These are phyloP conservation scores for Whalleya microplaca DNA, from an alignment of 2,329 filamentous ascomycete genomes.

Conservation along the genomic window DNA sequence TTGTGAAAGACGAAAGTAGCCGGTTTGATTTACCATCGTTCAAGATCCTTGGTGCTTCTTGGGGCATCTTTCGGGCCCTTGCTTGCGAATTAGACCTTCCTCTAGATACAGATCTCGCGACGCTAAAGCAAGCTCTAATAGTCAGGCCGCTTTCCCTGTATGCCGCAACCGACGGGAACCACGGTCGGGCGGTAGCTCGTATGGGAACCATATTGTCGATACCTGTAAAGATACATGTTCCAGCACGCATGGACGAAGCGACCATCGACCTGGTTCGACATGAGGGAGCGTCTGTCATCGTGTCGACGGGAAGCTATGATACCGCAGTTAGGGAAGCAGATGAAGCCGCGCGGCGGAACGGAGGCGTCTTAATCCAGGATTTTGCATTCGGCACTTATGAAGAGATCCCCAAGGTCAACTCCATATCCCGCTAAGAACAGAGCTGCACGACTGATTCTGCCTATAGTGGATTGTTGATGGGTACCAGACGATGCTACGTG, in stretches of 20 bases:
- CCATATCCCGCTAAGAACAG: background rate
- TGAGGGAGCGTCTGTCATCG: slow-evolving; percentile 64
- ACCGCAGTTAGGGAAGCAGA: slow-evolving; percentile 56
- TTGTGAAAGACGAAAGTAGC: slow-evolving; percentile 70
- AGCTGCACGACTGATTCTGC: background rate
- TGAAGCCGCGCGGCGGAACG: slow-evolving; percentile 41
- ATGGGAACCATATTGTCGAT: slow-evolving; percentile 65
- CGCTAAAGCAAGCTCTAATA: slow-evolving; percentile 42
- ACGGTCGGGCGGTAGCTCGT: slow-evolving; percentile 70
- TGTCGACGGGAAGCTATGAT: slow-evolving; percentile 65
- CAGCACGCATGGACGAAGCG: slow-evolving; percentile 54
- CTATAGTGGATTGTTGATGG: slow-evolving; percentile 74
- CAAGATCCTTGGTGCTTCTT: slow-evolving; percentile 78
- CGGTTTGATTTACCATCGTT: slow-evolving; percentile 72
- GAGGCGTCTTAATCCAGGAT: slow-evolving; percentile 67
- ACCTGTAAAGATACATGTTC: slow-evolving; percentile 62
- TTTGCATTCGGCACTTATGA: slow-evolving; percentile 67
- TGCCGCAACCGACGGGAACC: slow-evolving; percentile 74
- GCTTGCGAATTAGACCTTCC: slow-evolving; percentile 46
- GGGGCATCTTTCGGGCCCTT: slow-evolving; percentile 65
- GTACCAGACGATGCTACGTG: slow-evolving; percentile 71
- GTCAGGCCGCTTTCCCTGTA: slow-evolving; percentile 49
- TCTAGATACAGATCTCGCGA: slow-evolving; percentile 44
- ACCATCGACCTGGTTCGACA: slow-evolving; percentile 57
- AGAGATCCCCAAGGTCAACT: slow-evolving; percentile 58